These are phyloP conservation scores for Penicillium cosmopolitanum DNA, from an alignment of 495 filamentous ascomycete species.

Conservation along the genomic window DNA sequence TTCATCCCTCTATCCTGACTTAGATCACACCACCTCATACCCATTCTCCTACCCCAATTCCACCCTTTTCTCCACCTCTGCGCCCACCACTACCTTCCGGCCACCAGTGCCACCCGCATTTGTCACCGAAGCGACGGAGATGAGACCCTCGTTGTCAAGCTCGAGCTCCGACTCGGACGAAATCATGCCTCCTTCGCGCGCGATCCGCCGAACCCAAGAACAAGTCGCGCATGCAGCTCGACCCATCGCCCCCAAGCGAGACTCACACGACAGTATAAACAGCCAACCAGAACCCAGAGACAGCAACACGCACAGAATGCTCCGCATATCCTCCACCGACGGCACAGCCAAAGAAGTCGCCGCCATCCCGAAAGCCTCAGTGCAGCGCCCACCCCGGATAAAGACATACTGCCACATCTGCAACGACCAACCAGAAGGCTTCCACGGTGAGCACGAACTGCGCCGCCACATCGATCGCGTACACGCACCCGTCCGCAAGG, in stretches of 20 bases:
- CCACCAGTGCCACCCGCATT: constrained; percentile 19
- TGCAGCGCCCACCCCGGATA: constrained; percentile 73
- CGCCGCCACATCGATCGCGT: constrained; percentile 82
- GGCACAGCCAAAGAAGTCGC: constrained; percentile 63
- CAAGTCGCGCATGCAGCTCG: constrained; percentile 46
- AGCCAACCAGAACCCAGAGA: constrained; percentile 35
- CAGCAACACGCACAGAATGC: constrained; percentile 50
- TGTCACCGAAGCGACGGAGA: constrained; percentile 31
- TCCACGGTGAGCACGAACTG: constrained; percentile 92
- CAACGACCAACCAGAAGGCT: constrained; percentile 78
- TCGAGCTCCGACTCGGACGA: constrained; percentile 36
- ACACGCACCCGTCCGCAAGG: constrained; percentile 73
- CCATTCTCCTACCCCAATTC: constrained; percentile 34
- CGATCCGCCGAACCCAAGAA: constrained; percentile 48
- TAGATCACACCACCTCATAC: constrained; percentile 33
- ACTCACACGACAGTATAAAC: constrained; percentile 25
- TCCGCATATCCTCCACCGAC: constrained; percentile 59
- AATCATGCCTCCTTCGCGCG: constrained; percentile 38
- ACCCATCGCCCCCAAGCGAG: constrained; percentile 50
- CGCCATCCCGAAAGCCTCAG: constrained; percentile 69
- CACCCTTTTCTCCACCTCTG: constrained; percentile 40
- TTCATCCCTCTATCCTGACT: constrained; percentile 33
- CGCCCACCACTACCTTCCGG: constrained; percentile 34
- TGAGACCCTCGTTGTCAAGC: constrained; percentile 40
- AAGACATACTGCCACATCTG: constrained; percentile 78